A percentile compares a stretch with the other conserved stretches of the same genome.
Evolutionary conservation across 139 green algal genomes (phyloP).

Genomic region (Eudorina sp.): DNA sequence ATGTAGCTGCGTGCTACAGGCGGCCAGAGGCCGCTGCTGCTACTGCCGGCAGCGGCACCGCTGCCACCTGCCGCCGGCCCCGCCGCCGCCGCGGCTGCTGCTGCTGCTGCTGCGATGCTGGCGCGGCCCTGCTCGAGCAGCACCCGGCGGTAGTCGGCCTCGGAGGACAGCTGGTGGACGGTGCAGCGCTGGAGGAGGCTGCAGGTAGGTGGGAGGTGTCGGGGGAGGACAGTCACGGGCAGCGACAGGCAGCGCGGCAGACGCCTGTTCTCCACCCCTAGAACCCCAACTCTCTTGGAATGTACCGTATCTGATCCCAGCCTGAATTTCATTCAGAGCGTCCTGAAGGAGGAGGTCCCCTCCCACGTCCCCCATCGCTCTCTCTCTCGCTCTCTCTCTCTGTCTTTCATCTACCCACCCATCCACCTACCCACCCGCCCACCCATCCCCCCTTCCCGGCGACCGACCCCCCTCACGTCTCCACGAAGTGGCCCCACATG

Average conservation of each 20-base stretch:
- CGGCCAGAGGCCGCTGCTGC: neutral
- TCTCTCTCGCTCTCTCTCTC: too few relatives aligned
- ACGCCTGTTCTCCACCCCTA: too few relatives aligned
- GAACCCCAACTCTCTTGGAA: too few relatives aligned
- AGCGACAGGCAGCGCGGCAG: too few relatives aligned
- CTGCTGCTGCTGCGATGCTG: slow-evolving; percentile 21
- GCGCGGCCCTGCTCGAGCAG: slow-evolving; percentile 36
- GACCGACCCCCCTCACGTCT: slow-evolving; percentile 46
- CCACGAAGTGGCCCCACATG: slow-evolving; percentile 71
- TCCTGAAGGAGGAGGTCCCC: too few relatives aligned
- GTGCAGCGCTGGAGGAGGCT: slow-evolving; percentile 55
- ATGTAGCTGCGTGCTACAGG: slow-evolving; percentile 30
- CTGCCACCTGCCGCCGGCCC: neutral
- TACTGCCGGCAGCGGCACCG: neutral
- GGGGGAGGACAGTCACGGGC: too few relatives aligned
- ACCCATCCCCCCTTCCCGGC: neutral
- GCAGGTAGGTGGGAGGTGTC: too few relatives aligned
- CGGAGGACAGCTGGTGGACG: slow-evolving; percentile 58
- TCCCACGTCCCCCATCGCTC: too few relatives aligned
- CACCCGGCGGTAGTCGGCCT: slow-evolving; percentile 63
- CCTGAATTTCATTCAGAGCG: too few relatives aligned
- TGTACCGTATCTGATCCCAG: too few relatives aligned
- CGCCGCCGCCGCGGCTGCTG: neutral
- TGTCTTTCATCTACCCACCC: too few relatives aligned
- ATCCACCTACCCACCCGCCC: too few relatives aligned